Evolutionary conservation across 2,329 filamentous ascomycete genomes (phyloP), one percentile per base, ranked within the genome.

Genomic region (Arthrinium phaeospermum): DNA sequence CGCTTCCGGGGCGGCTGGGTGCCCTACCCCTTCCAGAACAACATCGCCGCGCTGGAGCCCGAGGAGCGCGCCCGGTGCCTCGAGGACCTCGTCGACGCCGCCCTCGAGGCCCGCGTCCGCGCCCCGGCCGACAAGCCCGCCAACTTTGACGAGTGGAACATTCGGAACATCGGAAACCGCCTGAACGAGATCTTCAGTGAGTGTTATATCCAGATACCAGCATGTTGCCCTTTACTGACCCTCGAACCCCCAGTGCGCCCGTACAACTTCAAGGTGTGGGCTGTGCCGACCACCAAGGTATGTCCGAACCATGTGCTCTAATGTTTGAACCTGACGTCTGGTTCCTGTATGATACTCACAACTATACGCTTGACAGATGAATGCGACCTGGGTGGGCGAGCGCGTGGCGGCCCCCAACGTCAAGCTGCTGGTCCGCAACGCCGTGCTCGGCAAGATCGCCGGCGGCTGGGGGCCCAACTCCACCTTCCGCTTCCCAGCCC

Each of bases 251-350:
- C 19, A 61, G 53, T 99, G 96, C 90, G 96, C 79, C 96, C 96
- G 70, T 99, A 99, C 90, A 99, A 99, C 91, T 99, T 92, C 92
- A 98, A 98, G 88, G 96, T 99, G 82, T 99, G 96, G 96, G 96
- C 96, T 75, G 96, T 98, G 79, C 96, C 96, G 73, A 98, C 96
- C 71, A 97, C 93, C 78, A 97, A 97, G 92, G 94, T 97, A 88
- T 79, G 88, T 61, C 7, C 37, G 5, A 37, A 37, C 6, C 37
- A 2, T 41, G 37, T 10, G 2, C 37, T 10, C 37, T 7, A 8
- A 14, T 27, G 14, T 44, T 49, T 8, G 41, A 30, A 2, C 27
- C 10, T 4, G 7, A 41, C 10, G 37, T 41, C 6, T 41, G 37
- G 37, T 10, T 41, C 1, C 37, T 10, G 7, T 41, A 5, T 10